Percentiles rank a stretch among this genome's conserved stretches.
These are phyloP conservation scores for Uronychia setigera DNA, from an alignment of 73 alveolate genomes.

Conservation along the genomic window DNA sequence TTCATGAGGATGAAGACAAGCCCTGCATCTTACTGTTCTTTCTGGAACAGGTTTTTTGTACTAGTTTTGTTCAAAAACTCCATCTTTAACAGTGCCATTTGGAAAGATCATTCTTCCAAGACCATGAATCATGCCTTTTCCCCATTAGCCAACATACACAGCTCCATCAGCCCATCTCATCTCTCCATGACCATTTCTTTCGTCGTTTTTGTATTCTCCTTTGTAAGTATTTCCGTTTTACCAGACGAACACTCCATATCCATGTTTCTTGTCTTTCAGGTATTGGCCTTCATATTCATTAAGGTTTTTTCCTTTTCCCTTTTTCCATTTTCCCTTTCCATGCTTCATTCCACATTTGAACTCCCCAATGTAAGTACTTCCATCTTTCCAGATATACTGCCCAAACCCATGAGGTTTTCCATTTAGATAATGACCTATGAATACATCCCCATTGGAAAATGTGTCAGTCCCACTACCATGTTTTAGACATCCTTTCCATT, in stretches of 20 bases:
- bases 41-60: not conserved
- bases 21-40: not conserved
- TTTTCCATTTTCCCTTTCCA: slow-evolving; percentile 45
- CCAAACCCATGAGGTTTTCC: slow-evolving; percentile 58
- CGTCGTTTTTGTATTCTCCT: slow-evolving; percentile 10
- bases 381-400: slow-evolving; percentile 19
- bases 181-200: slow-evolving; percentile 8
- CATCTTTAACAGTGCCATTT: not conserved
- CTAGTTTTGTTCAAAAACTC: not conserved
- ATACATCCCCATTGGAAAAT: slow-evolving; percentile 64
- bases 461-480: slow-evolving; percentile 42
- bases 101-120: not conserved
- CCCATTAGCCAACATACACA: not conserved
- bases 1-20: not conserved
- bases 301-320: slow-evolving; percentile 5
- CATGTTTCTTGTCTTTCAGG: slow-evolving; percentile 15
- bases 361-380: slow-evolving; percentile 23
- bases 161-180: slow-evolving; percentile 6
- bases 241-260: slow-evolving; percentile 10
- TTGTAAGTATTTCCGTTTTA: not conserved
- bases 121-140: not conserved
- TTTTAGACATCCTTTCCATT: slow-evolving; percentile 67
- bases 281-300: slow-evolving; percentile 30
- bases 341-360: slow-evolving; percentile 26
- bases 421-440: slow-evolving; percentile 59